These are phyloP conservation scores for Bacterosira constricta DNA, from an alignment of 108 stramenopile genomes.

Conservation along the genomic window DNA sequence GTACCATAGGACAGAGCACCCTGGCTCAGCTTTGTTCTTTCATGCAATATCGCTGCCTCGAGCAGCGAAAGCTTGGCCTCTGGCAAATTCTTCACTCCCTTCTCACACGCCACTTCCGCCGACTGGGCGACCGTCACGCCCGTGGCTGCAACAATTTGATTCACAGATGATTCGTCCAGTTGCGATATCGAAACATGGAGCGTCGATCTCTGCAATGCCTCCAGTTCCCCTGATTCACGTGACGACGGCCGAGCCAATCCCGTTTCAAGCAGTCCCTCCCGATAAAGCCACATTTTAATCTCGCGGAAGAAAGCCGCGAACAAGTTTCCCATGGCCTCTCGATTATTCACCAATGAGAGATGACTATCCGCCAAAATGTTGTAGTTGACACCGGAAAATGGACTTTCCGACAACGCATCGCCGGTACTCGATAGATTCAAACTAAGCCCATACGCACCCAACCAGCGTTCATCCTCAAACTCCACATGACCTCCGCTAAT, in stretches of 20 bases:
- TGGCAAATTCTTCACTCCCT: conserved; percentile 78
- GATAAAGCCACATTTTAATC: conserved; percentile 88
- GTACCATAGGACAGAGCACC: conserved; percentile 11
- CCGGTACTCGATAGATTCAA: conserved; percentile 83
- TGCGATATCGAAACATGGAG: conserved; percentile 80
- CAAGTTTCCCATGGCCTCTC: conserved; percentile 76
- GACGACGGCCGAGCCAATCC: conserved; percentile 59
- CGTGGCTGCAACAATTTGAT: conserved; percentile 38
- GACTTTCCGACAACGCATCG: conserved; percentile 83
- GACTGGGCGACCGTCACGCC: conserved; percentile 46
- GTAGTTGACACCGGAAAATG: conserved; percentile 51
- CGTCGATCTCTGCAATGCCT: conserved; percentile 85
- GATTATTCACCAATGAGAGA: conserved; percentile 18
- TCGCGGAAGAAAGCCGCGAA: conserved; percentile 78
- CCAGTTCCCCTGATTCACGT: conserved; percentile 51
- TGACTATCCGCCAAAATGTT: conserved; percentile 38
- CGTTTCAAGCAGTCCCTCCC: conserved; percentile 75
- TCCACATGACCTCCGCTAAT: conserved; percentile 89
- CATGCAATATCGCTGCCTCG: conserved; percentile 65
- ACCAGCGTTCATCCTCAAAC: conserved; percentile 85
- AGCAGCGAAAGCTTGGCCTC: conserved; percentile 81
- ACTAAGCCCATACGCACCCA: conserved; percentile 82
- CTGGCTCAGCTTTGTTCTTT: conserved; percentile 51
- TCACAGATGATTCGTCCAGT: conserved; percentile 38
- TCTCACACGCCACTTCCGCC: conserved; percentile 82